Conservation (phyloP, 441 rosid species). For the Eutrema salsugineum region DNA sequence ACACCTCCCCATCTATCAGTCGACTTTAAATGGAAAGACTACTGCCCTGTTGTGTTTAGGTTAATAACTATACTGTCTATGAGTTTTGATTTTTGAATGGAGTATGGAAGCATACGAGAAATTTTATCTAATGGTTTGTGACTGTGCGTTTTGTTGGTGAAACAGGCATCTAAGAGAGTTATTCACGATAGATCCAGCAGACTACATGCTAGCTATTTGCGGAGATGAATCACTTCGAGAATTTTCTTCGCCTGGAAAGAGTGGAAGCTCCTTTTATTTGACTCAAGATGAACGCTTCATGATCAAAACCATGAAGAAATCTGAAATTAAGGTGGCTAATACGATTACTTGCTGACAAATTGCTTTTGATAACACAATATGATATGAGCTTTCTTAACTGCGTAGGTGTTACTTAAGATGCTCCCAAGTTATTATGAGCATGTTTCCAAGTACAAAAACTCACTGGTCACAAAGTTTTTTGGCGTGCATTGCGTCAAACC, state of each 20-base stretch:
- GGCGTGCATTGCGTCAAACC: constrained; percentile 62
- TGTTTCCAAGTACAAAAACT: constrained; percentile 42
- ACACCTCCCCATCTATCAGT: constrained; percentile 50
- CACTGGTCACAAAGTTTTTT: constrained; percentile 48
- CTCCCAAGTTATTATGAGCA: constrained; percentile 47
- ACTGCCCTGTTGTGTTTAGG: constrained; percentile 57
- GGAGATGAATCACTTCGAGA: constrained; percentile 56
- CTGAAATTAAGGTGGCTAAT: constrained; percentile 43
- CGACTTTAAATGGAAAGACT: constrained; percentile 59
- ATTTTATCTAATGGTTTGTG: not conserved
- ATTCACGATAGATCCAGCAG: constrained; percentile 32
- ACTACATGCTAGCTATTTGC: constrained; percentile 57
- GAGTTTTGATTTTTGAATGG: not conserved
- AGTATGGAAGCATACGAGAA: not conserved
- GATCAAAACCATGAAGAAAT: constrained; percentile 54
- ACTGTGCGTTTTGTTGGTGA: constrained; percentile 13
- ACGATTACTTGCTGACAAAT: not conserved
- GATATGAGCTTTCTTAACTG: not conserved
- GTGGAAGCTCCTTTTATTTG: constrained; percentile 37
- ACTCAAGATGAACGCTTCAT: constrained; percentile 49
- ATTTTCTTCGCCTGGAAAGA: constrained; percentile 58
- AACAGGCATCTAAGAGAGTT: constrained; percentile 50
- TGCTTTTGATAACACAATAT: not conserved
- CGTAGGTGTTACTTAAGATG: constrained; percentile 56
- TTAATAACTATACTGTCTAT: not conserved